Conservation (phyloP, 768 basidiomycete genomes). For the Auriculariales sp. region DNA sequence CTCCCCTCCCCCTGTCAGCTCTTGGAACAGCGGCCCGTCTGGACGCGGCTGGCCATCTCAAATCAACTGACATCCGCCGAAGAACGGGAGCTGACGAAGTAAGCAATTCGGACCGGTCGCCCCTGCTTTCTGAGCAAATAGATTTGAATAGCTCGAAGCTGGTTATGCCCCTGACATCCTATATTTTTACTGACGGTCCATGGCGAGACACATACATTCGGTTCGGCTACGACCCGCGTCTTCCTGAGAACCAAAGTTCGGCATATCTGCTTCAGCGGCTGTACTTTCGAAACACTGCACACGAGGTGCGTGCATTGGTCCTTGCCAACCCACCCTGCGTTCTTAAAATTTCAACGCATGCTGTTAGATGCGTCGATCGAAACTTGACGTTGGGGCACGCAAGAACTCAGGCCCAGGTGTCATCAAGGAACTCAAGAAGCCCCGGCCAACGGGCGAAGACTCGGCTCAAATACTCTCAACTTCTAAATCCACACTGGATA, state of each 20-base stretch:
- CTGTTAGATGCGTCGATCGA: too few species aligned
- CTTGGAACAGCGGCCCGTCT: conserved; percentile 65
- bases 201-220: conserved; percentile 82
- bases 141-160: conserved; percentile 49
- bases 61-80: conserved; percentile 65
- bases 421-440: not conserved
- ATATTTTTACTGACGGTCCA: conserved; percentile 86
- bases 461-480: not conserved
- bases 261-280: conserved; percentile 92
- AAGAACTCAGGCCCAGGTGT: not conserved
- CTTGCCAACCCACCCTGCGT: too few species aligned
- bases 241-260: not conserved
- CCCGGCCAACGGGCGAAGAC: not conserved
- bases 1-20: conserved; percentile 26
- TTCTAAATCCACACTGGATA: not conserved
- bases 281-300: conserved; percentile 56
- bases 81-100: conserved; percentile 66
- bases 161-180: conserved; percentile 66
- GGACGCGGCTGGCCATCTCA: conserved; percentile 77
- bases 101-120: conserved; percentile 10
- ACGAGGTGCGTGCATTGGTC: not conserved
- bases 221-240: conserved; percentile 83
- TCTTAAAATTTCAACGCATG: too few species aligned
- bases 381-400: too few species aligned
- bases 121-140: not conserved